phyloP scores from a whole-genome alignment of 2,329 filamentous ascomycete genomes.

The Fusarium decemcellulare region DNA sequence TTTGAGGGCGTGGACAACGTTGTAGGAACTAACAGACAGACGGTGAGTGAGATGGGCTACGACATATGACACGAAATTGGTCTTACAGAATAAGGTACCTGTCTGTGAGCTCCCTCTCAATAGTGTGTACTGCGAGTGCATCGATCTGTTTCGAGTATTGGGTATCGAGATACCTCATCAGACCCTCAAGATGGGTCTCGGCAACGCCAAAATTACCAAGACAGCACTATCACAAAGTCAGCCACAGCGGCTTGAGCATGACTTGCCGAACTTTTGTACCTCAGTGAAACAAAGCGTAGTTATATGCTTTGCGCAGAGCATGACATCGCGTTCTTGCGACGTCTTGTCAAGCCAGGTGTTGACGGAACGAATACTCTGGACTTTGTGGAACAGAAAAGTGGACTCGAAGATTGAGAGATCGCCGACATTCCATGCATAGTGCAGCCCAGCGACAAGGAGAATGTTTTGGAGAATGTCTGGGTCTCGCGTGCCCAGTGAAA shows the following conservation, averaged over 20 bases:
- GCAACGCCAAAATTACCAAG: background rate
- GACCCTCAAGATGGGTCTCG: background rate
- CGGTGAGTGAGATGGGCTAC: background rate
- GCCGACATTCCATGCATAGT: conserved; percentile 21
- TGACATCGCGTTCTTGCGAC: background rate
- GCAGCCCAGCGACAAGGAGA: conserved; percentile 18
- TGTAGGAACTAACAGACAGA: background rate
- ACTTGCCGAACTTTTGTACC: background rate
- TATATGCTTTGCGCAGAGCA: background rate
- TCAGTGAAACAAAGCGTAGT: background rate
- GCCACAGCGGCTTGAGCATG: too few relatives aligned
- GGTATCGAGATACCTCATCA: background rate
- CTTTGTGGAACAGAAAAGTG: conserved; percentile 20
- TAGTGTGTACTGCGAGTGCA: background rate
- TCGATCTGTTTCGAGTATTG: background rate
- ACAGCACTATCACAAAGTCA: background rate
- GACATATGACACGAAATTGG: background rate
- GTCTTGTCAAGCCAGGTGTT: conserved; percentile 10
- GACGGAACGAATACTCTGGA: conserved; percentile 18
- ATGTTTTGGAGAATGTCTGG: conserved; percentile 19
- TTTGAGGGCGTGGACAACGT: background rate
- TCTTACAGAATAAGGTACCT: background rate
- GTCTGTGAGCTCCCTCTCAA: background rate
- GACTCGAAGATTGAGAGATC: conserved; percentile 9
- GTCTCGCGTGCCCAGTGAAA: conserved; percentile 5